phyloP scores from a whole-genome alignment of 148 eudicot genomes.

The Hydrangea macrophylla region DNA sequence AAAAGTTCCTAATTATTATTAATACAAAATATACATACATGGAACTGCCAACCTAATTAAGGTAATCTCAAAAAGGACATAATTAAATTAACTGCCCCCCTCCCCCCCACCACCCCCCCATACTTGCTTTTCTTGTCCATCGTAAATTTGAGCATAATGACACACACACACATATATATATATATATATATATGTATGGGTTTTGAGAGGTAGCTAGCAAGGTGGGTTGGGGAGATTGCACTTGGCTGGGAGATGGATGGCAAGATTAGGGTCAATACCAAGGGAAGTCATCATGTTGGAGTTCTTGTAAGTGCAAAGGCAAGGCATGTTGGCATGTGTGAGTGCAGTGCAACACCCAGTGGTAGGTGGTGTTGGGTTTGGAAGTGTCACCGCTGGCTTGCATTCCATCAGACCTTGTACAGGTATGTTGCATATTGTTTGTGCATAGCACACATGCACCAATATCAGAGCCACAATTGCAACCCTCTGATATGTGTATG shows the following conservation, averaged over 20 bases:
- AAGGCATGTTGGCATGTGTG: slow-evolving; percentile 32
- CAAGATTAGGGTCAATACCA: slow-evolving; percentile 52
- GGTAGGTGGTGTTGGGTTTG: slow-evolving; percentile 35
- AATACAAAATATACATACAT: too few relatives aligned
- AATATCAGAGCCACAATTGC: slow-evolving; percentile 21
- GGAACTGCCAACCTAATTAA: too few relatives aligned
- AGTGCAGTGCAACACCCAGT: slow-evolving; percentile 42
- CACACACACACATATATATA: too few relatives aligned
- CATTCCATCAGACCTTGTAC: slow-evolving; percentile 30
- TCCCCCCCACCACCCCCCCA: too few relatives aligned
- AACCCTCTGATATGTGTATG: slow-evolving; percentile 3
- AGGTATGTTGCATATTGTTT: slow-evolving; percentile 41
- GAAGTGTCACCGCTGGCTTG: slow-evolving; percentile 32
- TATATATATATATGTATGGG: too few relatives aligned
- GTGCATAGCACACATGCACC: slow-evolving; percentile 26
- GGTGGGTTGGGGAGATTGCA: slow-evolving; percentile 30
- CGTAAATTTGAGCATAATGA: too few relatives aligned
- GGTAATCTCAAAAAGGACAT: too few relatives aligned
- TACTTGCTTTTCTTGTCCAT: too few relatives aligned
- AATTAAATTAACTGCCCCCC: too few relatives aligned
- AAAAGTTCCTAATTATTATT: too few relatives aligned
- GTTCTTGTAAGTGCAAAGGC: slow-evolving; percentile 54
- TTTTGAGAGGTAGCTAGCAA: too few relatives aligned
- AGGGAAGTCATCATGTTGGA: slow-evolving; percentile 27
- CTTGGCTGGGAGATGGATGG: slow-evolving; percentile 45